phyloP scores from a whole-genome alignment of 1,284 basidiomycete species.

The Pascua guehoae region DNA sequence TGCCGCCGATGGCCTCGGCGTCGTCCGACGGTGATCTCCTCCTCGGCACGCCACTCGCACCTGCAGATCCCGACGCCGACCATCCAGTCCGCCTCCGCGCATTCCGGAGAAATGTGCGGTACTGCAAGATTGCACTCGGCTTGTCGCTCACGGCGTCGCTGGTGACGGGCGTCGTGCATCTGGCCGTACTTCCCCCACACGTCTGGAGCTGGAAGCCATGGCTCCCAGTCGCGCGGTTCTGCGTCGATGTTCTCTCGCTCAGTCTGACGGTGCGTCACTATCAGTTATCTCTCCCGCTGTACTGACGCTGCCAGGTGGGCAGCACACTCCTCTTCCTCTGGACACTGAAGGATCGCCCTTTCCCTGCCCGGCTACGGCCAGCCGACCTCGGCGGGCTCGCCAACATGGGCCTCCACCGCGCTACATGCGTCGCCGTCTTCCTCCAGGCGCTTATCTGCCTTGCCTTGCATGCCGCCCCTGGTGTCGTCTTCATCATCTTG shows the following conservation, averaged over 20 bases:
- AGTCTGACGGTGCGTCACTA: slow-evolving; percentile 4
- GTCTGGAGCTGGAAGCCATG: not conserved
- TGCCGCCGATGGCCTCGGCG: too few species aligned
- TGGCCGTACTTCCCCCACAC: not conserved
- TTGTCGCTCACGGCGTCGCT: not conserved
- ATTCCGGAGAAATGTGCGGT: slow-evolving; percentile 12
- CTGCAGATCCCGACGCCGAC: slow-evolving; percentile 2
- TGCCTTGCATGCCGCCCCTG: slow-evolving; percentile 18
- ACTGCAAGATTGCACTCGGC: slow-evolving; percentile 6
- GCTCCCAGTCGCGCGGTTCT: slow-evolving; percentile 3
- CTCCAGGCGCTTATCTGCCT: slow-evolving; percentile 2
- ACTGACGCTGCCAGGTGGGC: slow-evolving; percentile 1
- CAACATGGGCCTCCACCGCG: slow-evolving; percentile 16
- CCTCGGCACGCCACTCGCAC: too few species aligned
- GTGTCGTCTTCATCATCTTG: slow-evolving; percentile 28
- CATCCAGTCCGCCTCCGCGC: slow-evolving; percentile 5
- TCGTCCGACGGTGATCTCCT: too few species aligned
- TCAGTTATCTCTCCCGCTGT: not conserved
- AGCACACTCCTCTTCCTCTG: slow-evolving; percentile 3
- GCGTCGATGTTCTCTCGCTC: not conserved
- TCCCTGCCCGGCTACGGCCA: slow-evolving; percentile 15
- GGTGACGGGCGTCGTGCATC: not conserved
- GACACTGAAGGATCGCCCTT: slow-evolving; percentile 32
- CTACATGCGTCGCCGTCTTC: slow-evolving; percentile 9
- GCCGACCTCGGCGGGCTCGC: slow-evolving; percentile 13